Conservation (phyloP, 345 rosid genomes). For the Acer campestre region DNA sequence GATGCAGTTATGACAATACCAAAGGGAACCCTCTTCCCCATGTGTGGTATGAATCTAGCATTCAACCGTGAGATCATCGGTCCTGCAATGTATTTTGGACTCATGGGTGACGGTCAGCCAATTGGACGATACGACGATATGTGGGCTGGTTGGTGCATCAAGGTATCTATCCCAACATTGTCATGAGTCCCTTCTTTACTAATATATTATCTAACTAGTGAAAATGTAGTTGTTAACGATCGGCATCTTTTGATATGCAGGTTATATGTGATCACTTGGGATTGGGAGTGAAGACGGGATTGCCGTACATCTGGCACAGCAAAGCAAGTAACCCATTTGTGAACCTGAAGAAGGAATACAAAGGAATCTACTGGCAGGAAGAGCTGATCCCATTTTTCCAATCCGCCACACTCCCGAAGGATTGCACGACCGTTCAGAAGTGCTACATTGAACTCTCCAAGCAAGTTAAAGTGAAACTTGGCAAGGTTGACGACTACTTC, state of each 20-base stretch:
- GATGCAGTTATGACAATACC: constrained; percentile 88
- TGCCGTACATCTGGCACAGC: constrained; percentile 96
- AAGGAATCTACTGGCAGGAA: constrained; percentile 95
- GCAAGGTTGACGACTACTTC: constrained; percentile 76
- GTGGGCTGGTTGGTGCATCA: constrained; percentile 96
- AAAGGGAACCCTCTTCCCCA: constrained; percentile 78
- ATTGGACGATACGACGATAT: constrained; percentile 85
- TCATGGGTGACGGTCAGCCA: constrained; percentile 95
- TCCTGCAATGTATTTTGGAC: constrained; percentile 87
- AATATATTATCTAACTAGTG: constrained; percentile 4
- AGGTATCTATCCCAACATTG: constrained; percentile 32
- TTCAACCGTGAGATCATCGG: constrained; percentile 82
- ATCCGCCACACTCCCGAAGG: constrained; percentile 64
- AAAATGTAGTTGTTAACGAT: background rate
- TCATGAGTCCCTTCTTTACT: background rate
- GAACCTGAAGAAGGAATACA: constrained; percentile 87
- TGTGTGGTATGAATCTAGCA: constrained; percentile 93
- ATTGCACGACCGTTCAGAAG: constrained; percentile 81
- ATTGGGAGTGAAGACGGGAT: constrained; percentile 81
- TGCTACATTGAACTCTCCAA: constrained; percentile 83
- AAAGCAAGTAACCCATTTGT: constrained; percentile 93
- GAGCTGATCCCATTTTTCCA: constrained; percentile 95
- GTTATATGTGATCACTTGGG: constrained; percentile 89
- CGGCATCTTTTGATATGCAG: constrained; percentile 25
- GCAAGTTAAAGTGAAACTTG: constrained; percentile 74